These are phyloP conservation scores for Penicillium nucicola DNA, from an alignment of 495 filamentous ascomycete species.

Conservation along the genomic window DNA sequence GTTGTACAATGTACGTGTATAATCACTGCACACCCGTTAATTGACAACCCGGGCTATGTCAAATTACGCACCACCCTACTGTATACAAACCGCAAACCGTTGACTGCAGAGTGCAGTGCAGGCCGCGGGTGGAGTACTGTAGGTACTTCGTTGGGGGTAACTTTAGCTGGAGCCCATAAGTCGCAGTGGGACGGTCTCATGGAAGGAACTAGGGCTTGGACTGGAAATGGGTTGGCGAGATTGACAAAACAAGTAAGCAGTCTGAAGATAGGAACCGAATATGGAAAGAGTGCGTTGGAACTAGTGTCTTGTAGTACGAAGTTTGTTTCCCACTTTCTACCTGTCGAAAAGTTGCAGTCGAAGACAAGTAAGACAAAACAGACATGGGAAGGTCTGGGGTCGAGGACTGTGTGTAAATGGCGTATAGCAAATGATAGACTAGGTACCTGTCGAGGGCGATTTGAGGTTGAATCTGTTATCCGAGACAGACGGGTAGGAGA, in stretches of 20 bases:
- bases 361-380: constrained; percentile 10
- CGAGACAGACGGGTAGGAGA: constrained; percentile 22
- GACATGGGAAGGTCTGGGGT: not conserved
- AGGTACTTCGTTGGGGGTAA: too few species aligned
- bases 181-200: too few species aligned
- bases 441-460: constrained; percentile 9
- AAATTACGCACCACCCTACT: constrained; percentile 2
- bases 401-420: constrained; percentile 15
- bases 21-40: constrained; percentile 13
- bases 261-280: too few species aligned
- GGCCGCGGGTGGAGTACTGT: too few species aligned
- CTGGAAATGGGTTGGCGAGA: not conserved
- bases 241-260: too few species aligned
- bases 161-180: too few species aligned
- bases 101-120: not conserved
- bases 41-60: constrained; percentile 19
- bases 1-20: constrained; percentile 20
- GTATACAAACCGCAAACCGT: not conserved
- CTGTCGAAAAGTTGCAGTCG: not conserved
- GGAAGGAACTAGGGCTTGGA: too few species aligned
- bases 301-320: not conserved
- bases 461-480: constrained; percentile 21
- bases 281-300: too few species aligned
- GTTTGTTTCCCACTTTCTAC: not conserved
- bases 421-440: not conserved